Base-by-base conservation (phyloP, 2,329 filamentous ascomycete species). In the Aureobasidium subglaciale region DNA sequence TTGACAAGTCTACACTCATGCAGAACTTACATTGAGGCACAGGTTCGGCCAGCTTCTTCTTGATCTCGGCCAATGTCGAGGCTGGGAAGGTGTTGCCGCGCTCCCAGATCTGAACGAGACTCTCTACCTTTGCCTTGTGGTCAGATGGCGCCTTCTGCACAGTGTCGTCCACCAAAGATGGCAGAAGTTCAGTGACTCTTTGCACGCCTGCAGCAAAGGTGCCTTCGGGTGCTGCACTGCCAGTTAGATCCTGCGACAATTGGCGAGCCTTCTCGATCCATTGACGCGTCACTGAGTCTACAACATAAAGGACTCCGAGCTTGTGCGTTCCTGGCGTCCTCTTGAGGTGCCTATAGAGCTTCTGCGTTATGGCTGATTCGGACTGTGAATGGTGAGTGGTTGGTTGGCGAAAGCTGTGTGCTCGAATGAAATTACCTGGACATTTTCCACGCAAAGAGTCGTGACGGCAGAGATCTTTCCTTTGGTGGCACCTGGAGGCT, bases 271-370 rank as follows among this genome's bases (percentile, higher is more conserved):
- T 88, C 73, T 97, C 92, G 78, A 96, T 85, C 92, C 93, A 99
- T 78, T 95, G 92, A 75, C 93, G 90, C 73, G 91, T 92, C 82
- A 99, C 91, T 79, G 92, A 96, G 81, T 99, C 93, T 91, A 99
- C 89, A 76, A 97, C 91, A 85, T 99, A 99, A 76, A 99, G 86
- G 69, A 96, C 91, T 75, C 93, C 93, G 73, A 99, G 82, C 77
- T 99, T 99, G 82, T 99, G 92, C 71, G 90, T 95, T 70, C 84
- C 84, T 59, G 90, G 89, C 63, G 91, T 86, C 74, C 93, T 95
- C 75, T 95, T 96, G 81, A 97, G 95, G 69, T 96, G 91, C 63
- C 91, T 95, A 75, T 88, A 96, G 68, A 99, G 87, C 72, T 95
- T 96, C 72, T 96, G 90, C 65, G 97, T 89, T 68, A 99, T 84